These are phyloP conservation scores for Aquilaria sinensis DNA, from an alignment of 345 rosid species.

Conservation along the genomic window DNA sequence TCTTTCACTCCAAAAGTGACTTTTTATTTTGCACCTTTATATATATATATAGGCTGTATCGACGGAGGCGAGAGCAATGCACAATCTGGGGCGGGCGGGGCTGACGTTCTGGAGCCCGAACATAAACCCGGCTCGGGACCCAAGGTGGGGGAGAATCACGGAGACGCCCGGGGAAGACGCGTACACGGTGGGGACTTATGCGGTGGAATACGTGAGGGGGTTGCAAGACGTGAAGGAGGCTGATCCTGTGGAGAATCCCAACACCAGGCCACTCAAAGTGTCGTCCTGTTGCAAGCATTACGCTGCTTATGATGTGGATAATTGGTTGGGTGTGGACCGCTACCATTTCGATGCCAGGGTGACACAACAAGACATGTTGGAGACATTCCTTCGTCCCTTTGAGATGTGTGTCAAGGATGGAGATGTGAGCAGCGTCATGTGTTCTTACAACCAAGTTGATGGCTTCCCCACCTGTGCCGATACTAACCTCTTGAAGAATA, in stretches of 20 bases:
- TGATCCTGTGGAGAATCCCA: background rate
- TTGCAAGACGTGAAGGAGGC: slow-evolving; percentile 32
- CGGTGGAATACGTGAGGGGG: slow-evolving; percentile 38
- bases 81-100: slow-evolving; percentile 30
- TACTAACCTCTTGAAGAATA: slow-evolving; percentile 30
- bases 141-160: slow-evolving; percentile 44
- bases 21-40: no score
- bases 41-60: slow-evolving; percentile 17
- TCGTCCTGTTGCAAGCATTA: slow-evolving; percentile 56
- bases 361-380: slow-evolving; percentile 42
- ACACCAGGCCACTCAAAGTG: slow-evolving; percentile 30
- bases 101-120: slow-evolving; percentile 28
- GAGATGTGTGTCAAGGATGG: slow-evolving; percentile 43
- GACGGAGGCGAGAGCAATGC: slow-evolving; percentile 40
- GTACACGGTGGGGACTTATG: slow-evolving; percentile 29
- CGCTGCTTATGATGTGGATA: slow-evolving; percentile 50
- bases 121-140: slow-evolving; percentile 40
- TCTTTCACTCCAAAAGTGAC: no score
- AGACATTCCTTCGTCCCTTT: slow-evolving; percentile 45
- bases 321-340: slow-evolving; percentile 43
- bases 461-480: slow-evolving; percentile 54
- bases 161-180: slow-evolving; percentile 61
- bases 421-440: slow-evolving; percentile 39
- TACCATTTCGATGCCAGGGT: slow-evolving; percentile 40
- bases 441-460: slow-evolving; percentile 51